phyloP scores from a whole-genome alignment of 2,329 filamentous ascomycete species.

The Hymenoscyphus scutula region DNA sequence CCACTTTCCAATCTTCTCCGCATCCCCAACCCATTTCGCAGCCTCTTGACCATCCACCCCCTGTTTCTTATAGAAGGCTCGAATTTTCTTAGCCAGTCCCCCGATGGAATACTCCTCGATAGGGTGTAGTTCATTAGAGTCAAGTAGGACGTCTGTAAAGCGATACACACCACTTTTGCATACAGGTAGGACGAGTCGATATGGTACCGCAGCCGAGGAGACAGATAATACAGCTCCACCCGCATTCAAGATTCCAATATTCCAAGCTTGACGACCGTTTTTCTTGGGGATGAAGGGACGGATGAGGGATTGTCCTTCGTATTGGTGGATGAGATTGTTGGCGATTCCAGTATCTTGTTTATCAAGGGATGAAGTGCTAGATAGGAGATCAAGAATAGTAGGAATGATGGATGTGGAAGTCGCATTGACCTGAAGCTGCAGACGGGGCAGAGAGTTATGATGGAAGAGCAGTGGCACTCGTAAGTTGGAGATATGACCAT shows the following conservation, averaged over 20 bases:
- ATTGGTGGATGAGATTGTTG: constrained; percentile 42
- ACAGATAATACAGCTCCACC: constrained; percentile 30
- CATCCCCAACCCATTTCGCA: constrained; percentile 38
- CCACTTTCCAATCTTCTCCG: constrained; percentile 40
- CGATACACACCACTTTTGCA: constrained; percentile 30
- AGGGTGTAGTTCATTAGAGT: constrained; percentile 37
- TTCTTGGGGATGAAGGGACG: constrained; percentile 39
- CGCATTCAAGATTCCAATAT: constrained; percentile 33
- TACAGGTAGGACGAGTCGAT: constrained; percentile 30
- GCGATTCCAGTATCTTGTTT: constrained; percentile 36
- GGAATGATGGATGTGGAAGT: constrained; percentile 45
- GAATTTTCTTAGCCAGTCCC: constrained; percentile 33
- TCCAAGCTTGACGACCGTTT: constrained; percentile 35
- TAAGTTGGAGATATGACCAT: constrained; percentile 45
- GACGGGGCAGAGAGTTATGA: constrained; percentile 43
- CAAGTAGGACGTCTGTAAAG: constrained; percentile 39
- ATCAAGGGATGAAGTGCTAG: constrained; percentile 41
- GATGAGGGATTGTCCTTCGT: constrained; percentile 48
- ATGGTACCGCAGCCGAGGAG: constrained; percentile 26
- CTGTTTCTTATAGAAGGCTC: constrained; percentile 28
- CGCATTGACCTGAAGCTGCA: constrained; percentile 41
- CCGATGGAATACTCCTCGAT: constrained; percentile 37
- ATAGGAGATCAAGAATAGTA: constrained; percentile 45
- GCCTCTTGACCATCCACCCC: constrained; percentile 26
- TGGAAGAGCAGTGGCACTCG: constrained; percentile 44